phyloP scores from a whole-genome alignment of 2,329 filamentous ascomycete genomes.

The Nemania bipapillata region DNA sequence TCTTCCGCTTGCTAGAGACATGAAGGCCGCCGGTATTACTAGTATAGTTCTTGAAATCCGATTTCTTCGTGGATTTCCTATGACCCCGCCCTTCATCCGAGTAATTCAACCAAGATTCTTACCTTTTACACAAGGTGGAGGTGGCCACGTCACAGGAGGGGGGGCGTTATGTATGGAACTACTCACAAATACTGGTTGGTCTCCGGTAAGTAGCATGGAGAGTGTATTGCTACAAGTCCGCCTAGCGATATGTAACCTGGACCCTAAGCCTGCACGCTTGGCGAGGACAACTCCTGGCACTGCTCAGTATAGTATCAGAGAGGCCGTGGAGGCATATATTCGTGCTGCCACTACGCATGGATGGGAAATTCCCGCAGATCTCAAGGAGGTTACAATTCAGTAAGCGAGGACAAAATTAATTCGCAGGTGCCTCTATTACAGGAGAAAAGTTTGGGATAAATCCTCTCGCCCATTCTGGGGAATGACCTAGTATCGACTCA shows the following conservation, averaged over 20 bases:
- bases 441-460: no score
- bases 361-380: constrained; percentile 75
- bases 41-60: constrained; percentile 85
- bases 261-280: constrained; percentile 78
- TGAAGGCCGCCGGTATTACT: constrained; percentile 69
- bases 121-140: constrained; percentile 76
- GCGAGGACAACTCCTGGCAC: constrained; percentile 44
- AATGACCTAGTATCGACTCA: background rate
- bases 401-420: background rate
- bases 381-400: constrained; percentile 54
- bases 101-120: constrained; percentile 84
- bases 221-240: constrained; percentile 83
- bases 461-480: no score
- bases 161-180: constrained; percentile 88
- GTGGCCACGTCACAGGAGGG: constrained; percentile 85
- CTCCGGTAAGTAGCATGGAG: constrained; percentile 76
- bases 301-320: constrained; percentile 71
- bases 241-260: constrained; percentile 74
- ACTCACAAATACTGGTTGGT: constrained; percentile 86
- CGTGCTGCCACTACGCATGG: constrained; percentile 75
- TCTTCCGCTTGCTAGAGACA: constrained; percentile 78
- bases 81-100: constrained; percentile 84
- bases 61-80: constrained; percentile 80
- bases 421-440: background rate
- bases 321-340: constrained; percentile 78